phyloP scores from a whole-genome alignment of 1,284 basidiomycete genomes.

The Tilletia setariae region DNA sequence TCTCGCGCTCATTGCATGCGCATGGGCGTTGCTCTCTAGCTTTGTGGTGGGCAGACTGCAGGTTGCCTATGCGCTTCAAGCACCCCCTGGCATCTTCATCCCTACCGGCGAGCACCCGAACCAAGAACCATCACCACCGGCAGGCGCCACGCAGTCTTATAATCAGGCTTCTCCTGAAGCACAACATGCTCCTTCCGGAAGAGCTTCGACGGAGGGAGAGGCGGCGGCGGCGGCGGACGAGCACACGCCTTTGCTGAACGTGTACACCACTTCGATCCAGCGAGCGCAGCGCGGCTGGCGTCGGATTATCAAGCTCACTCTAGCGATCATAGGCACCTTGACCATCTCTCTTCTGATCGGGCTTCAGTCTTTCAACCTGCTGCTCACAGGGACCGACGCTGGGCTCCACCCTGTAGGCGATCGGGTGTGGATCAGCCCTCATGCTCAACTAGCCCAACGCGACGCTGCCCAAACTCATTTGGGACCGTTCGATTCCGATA shows the following conservation, averaged over 20 bases:
- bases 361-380: conserved; percentile 30
- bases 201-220: not conserved
- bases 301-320: conserved; percentile 28
- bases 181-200: not conserved
- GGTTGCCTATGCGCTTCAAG: conserved; percentile 9
- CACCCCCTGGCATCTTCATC: conserved; percentile 13
- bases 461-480: too few species aligned
- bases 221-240: not conserved
- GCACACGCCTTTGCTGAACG: conserved; percentile 5
- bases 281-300: conserved; percentile 32
- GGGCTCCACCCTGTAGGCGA: conserved; percentile 32
- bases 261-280: conserved; percentile 22
- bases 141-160: not conserved
- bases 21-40: not conserved
- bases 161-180: not conserved
- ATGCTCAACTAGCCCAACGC: not conserved
- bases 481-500: too few species aligned
- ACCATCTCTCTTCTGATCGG: conserved; percentile 25
- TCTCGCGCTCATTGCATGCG: conserved; percentile 24
- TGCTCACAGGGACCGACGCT: conserved; percentile 35
- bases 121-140: not conserved
- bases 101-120: conserved; percentile 9
- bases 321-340: conserved; percentile 27
- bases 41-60: conserved; percentile 4
- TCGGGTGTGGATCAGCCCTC: conserved; percentile 25